A percentile compares a stretch with the other conserved stretches of the same genome.
phyloP scores from a whole-genome alignment of 352 stramenopile genomes.

The Pythium phragmitis region DNA sequence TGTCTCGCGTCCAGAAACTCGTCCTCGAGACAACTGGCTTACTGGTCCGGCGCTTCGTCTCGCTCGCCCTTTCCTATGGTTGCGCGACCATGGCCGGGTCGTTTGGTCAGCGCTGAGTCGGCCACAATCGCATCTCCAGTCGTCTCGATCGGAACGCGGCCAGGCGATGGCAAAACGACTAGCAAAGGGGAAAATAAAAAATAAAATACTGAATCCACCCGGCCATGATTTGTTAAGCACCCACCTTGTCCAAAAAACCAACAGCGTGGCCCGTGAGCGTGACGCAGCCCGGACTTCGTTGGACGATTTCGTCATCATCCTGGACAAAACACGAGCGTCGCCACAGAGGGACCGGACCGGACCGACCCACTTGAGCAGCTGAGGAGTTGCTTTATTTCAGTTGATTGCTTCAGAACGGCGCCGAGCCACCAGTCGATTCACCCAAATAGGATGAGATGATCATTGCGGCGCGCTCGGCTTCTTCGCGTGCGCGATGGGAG shows the following conservation, averaged over 20 bases:
- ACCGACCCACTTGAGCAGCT: constrained; percentile 5
- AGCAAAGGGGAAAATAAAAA: constrained; percentile 21
- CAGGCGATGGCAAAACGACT: constrained; percentile 4
- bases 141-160: neutral
- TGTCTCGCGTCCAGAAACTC: neutral
- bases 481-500: constrained; percentile 29
- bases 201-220: constrained; percentile 27
- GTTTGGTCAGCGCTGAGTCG: constrained; percentile 5
- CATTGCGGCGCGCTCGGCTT: constrained; percentile 11
- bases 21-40: neutral
- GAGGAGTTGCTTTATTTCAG: constrained; percentile 27
- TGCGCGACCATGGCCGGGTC: neutral
- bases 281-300: constrained; percentile 10
- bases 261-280: constrained; percentile 4
- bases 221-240: constrained; percentile 12
- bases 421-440: neutral
- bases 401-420: constrained; percentile 13
- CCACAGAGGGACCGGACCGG: constrained; percentile 1
- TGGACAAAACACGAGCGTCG: constrained; percentile 17
- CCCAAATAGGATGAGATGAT: constrained; percentile 4
- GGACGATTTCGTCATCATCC: constrained; percentile 20
- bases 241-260: constrained; percentile 19
- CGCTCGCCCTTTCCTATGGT: constrained; percentile 8
- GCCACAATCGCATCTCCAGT: constrained; percentile 19
- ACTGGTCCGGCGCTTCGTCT: neutral